Base-by-base conservation (phyloP, 176 grass and related monocot genomes). In the Paspalum notatum region DNA sequence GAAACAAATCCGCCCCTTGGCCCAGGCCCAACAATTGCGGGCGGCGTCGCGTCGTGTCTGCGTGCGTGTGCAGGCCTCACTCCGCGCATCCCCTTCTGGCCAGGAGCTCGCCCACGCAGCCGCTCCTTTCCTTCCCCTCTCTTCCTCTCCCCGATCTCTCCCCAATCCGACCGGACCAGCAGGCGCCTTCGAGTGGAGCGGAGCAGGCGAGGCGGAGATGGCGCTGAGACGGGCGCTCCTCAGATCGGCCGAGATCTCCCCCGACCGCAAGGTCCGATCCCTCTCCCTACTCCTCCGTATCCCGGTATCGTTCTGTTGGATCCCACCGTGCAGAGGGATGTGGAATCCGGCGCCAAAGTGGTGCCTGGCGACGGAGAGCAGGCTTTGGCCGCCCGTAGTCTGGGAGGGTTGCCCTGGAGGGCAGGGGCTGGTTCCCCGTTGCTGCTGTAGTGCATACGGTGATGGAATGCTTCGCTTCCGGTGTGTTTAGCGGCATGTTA, bases 181-280 rank as follows among this genome's bases (percentile, higher is more conserved):
- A 58, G 64, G 24, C 58, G 15, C 67, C 64, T n/a, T 66, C 74
- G 58, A 77, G 52, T 59, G 12, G 65, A 70, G 20, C n/a, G 55
- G 76, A 62, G 68, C 57, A 56, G 65, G 65, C 71, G 72, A 77
- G 72, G 72, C 82, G 78, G 88, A 45, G 73, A 90, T 90, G 88
- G 83, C 83, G 88, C 78, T 90, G 83, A 78, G 88, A 62, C 72
- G 88, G 59, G 83, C 88, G 78, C 78, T 90, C 8, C 73, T 90
- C 50, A 90, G 72, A 81, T 90, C 83, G 21, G 42, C 58, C n/a
- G 87, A 77, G 77, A 89, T 85, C 71, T 89, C 87, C 56, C 55
- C 72, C 51, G 78, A 72, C 71, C 83, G 66, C 50, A 90, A 90
- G 88, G 88, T 90, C 44, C 66, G 37, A 51, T 2, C 50, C n/a